Conservation (phyloP, 1,139 yeast genomes). For the Zygosaccharomyces sapae region DNA sequence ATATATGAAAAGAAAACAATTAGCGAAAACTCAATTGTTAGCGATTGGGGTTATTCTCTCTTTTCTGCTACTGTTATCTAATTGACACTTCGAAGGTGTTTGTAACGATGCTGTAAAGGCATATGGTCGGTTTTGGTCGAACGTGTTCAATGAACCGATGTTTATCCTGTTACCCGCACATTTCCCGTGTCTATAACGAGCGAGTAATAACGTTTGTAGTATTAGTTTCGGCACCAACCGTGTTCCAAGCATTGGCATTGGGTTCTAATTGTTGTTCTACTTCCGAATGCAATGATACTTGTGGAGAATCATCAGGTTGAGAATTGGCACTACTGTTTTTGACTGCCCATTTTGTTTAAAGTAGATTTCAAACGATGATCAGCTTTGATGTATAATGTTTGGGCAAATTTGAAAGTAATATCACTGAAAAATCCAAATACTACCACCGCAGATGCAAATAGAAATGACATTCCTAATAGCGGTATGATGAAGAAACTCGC, state of each 20-base stretch:
- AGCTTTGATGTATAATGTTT: slow-evolving; percentile 18
- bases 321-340: slow-evolving; percentile 1
- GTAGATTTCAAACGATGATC: slow-evolving; percentile 16
- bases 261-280: neutral
- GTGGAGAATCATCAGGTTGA: neutral
- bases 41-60: neutral
- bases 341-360: slow-evolving; percentile 16
- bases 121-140: slow-evolving; percentile 4
- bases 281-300: neutral
- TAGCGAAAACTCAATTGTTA: neutral
- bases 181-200: slow-evolving; percentile 9
- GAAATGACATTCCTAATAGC: slow-evolving; percentile 21
- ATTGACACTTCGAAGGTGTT: neutral
- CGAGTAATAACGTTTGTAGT: slow-evolving; percentile 14
- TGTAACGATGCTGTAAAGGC: slow-evolving; percentile 1
- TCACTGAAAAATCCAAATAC: slow-evolving; percentile 26
- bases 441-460: slow-evolving; percentile 25
- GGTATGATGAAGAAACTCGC: slow-evolving; percentile 25
- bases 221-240: neutral
- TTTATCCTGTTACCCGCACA: slow-evolving; percentile 16
- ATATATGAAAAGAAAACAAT: neutral
- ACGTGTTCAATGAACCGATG: slow-evolving; percentile 7
- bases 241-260: neutral
- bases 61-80: neutral
- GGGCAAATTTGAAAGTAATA: slow-evolving; percentile 21